Percentiles rank a stretch among this genome's conserved stretches.
Conservation (phyloP, 345 rosid species). For the Euphorbia peplus region DNA sequence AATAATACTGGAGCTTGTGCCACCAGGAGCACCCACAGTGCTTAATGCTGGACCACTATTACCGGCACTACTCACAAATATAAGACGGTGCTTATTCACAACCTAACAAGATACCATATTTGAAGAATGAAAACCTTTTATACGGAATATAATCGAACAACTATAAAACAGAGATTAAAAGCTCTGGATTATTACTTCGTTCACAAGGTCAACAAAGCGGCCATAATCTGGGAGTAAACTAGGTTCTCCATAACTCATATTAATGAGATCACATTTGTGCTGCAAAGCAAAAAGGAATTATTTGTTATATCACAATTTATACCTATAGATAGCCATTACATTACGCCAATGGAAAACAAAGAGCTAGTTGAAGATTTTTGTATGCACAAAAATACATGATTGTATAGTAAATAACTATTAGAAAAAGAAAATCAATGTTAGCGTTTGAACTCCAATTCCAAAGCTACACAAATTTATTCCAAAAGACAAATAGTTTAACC, state of each 20-base stretch:
- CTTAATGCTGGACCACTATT: conserved; percentile 96
- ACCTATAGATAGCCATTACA: background rate
- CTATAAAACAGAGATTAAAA: conserved; percentile 10
- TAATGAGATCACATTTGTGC: conserved; percentile 98
- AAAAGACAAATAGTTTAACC: conserved; percentile 11
- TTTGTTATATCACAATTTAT: background rate
- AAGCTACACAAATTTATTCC: background rate
- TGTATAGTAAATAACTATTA: background rate
- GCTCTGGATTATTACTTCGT: conserved; percentile 57
- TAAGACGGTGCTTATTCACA: conserved; percentile 77
- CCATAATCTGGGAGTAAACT: conserved; percentile 89
- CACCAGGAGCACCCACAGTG: conserved; percentile 99
- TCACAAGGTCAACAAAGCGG: conserved; percentile 91
- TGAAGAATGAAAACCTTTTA: conserved; percentile 20
- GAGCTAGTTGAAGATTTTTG: background rate
- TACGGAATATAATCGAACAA: background rate
- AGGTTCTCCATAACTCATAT: conserved; percentile 97
- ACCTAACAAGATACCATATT: conserved; percentile 44
- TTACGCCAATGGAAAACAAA: background rate
- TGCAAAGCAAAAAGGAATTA: conserved; percentile 29
- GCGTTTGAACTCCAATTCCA: background rate
- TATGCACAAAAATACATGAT: background rate
- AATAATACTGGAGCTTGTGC: conserved; percentile 90
- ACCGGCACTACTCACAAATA: conserved; percentile 98
- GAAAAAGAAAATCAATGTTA: background rate